Base-by-base conservation (phyloP, 768 basidiomycete species). In the Tricholoma matsutake region DNA sequence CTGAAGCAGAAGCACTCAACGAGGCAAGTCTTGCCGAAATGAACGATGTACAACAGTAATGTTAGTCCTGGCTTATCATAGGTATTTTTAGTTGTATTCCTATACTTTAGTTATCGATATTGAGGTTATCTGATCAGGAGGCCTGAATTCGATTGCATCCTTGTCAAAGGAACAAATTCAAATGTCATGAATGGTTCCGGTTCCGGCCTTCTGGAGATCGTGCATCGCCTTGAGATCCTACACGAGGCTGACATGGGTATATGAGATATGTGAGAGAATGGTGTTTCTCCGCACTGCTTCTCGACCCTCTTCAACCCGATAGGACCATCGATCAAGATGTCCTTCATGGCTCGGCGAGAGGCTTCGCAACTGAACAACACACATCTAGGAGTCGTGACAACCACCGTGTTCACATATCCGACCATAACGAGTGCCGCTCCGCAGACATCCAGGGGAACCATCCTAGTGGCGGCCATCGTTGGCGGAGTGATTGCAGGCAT, bases 1-100 rank as follows among this genome's bases (percentile, higher is more conserved):
- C 78, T 4, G 89, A 93, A 71, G 91, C 91, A 3, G 92, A 93
- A 74, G 88, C 85, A 8, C 67, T 89, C 69, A 93, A 93, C 71
- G 91, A 92, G 64, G 88, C 81, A 25, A 86, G 86, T 20, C 81
- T 92, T 57, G 86, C 85, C 29, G 83, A 83, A 71, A 82, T 85
- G 81, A 86, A 87, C 45, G 77, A 22, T 43, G 22, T 67, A 20
- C 66, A 70, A 62, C 59, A 61, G 61, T 70, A 61, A 64, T 63
- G 64, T 28, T n/a, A n/a, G n/a, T n/a, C n/a, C 20, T 20, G 20
- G 18, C 11, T 51, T 16, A 51, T 7, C 13, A 28, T 29, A 54
- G 61, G 54, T 64, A 63, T 60, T 51, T 59, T 61, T 59, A 54
- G 47, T 39, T 65, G 61, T 64, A 65, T 65, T 57, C 29, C 41